These are phyloP conservation scores for Sclerotinia sclerotiorum DNA, from an alignment of 2,329 filamentous ascomycete genomes.

Conservation along the genomic window DNA sequence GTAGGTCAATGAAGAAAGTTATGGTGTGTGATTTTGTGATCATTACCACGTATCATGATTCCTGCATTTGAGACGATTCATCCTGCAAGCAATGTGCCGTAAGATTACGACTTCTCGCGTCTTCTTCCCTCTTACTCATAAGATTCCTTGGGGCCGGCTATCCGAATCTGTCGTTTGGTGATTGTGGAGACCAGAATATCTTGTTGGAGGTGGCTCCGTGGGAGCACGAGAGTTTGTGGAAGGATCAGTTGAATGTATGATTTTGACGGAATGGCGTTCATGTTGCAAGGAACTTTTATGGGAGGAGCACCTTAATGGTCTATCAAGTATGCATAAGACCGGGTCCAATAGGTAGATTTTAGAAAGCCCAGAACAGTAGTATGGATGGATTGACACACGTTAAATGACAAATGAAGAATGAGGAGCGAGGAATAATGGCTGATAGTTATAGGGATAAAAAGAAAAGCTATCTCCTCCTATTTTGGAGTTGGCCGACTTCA, in stretches of 20 bases:
- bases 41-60: conserved; percentile 17
- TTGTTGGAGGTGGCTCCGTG: conserved; percentile 3
- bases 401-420: not conserved
- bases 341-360: not conserved
- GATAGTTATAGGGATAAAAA: not conserved
- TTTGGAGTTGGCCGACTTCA: not conserved
- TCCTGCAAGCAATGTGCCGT: conserved; percentile 17
- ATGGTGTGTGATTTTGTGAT: not conserved
- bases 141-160: not conserved
- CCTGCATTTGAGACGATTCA: conserved; percentile 15
- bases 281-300: not conserved
- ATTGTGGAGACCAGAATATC: conserved; percentile 11
- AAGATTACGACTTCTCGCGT: conserved; percentile 12
- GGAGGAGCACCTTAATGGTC: not conserved
- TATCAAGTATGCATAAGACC: conserved; percentile 10
- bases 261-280: conserved; percentile 22
- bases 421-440: not conserved
- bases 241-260: conserved; percentile 11
- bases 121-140: conserved; percentile 5
- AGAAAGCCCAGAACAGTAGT: not conserved
- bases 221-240: conserved; percentile 11
- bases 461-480: not conserved
- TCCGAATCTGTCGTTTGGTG: conserved; percentile 12
- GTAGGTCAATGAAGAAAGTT: not conserved
- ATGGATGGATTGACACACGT: not conserved